Evolutionary conservation across 331 rosid species (phyloP), one percentile per base, ranked within the genome.

Genomic region (Malus hybrid): DNA sequence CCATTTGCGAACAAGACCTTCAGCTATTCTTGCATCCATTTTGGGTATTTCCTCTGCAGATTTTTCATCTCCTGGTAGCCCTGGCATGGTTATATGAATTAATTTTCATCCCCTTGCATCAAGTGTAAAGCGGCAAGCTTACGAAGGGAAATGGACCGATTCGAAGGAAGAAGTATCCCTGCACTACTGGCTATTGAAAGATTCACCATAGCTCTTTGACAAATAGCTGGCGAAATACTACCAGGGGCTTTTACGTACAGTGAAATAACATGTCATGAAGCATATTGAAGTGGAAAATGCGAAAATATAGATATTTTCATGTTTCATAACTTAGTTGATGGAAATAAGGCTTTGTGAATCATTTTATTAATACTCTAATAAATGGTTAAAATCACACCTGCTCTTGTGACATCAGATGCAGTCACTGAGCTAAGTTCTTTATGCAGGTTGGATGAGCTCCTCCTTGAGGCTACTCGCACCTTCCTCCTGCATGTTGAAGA

Each of bases 381-480:
- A n/a, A 24, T 6, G 20, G 60, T 52, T 52, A 18, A 71, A 77
- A 67, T 14, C 83, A 77, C 87, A 94, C 99, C 97, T 81, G 76
- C 76, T 84, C 77, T 61, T 71, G 77, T 20, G 53, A 81, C 72
- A 79, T 84, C 80, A 5, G 93, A 87, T 55, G 92, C 86, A 53
- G 74, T 70, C 57, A 79, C 84, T 63, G 89, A 78, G 80, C 82
- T 81, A 82, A 78, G 56, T 70, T 78, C 83, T 69, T 85, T 85
- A 33, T 70, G 86, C 20, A 46, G 74, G 61, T 71, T 48, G 60
- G 95, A 80, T 1, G 82, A 66, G 77, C 82, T 71, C 70, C 56
- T 82, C 86, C 89, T 97, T 97, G 77, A 94, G 92, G 88, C 73
- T 88, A 85, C 93, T 94, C 60, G 99, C 99, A 53, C 97, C 97